These are phyloP conservation scores for Cutaneotrichosporon cavernicola DNA, from an alignment of 1,284 basidiomycete genomes.

Conservation along the genomic window DNA sequence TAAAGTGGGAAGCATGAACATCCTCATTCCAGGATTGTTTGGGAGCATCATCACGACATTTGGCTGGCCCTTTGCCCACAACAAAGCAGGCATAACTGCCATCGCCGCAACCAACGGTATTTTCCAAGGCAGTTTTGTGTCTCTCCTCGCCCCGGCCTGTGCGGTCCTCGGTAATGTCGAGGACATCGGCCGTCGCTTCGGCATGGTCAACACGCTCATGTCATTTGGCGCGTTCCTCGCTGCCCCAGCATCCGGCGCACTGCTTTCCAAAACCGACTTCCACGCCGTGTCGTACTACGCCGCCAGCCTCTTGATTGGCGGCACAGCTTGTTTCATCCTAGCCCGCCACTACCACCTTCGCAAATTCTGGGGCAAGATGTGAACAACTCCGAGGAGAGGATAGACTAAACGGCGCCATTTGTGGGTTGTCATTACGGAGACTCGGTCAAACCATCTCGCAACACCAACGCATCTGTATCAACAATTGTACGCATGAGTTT, in stretches of 20 bases:
- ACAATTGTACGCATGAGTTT: constrained; percentile 1
- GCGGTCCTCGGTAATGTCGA: constrained; percentile 30
- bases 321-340: constrained; percentile 13
- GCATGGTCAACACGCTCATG: constrained; percentile 29
- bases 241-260: constrained; percentile 25
- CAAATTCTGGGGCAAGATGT: constrained; percentile 14
- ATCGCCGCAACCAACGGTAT: constrained; percentile 30
- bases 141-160: constrained; percentile 30
- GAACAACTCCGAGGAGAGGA: not conserved
- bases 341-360: constrained; percentile 13
- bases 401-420: not conserved
- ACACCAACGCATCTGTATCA: not conserved
- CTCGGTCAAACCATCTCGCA: not conserved
- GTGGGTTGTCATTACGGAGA: not conserved
- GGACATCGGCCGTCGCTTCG: constrained; percentile 33
- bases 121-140: constrained; percentile 32
- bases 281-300: constrained; percentile 30
- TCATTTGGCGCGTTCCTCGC: constrained; percentile 24
- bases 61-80: constrained; percentile 30
- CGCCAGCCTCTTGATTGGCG: constrained; percentile 18
- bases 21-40: constrained; percentile 26
- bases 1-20: constrained; percentile 25
- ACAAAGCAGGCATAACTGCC: constrained; percentile 23
- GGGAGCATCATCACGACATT: constrained; percentile 28
- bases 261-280: constrained; percentile 15